Evolutionary conservation across 2,329 filamentous ascomycete species (phyloP).

Genomic region (Apiospora aurea): DNA sequence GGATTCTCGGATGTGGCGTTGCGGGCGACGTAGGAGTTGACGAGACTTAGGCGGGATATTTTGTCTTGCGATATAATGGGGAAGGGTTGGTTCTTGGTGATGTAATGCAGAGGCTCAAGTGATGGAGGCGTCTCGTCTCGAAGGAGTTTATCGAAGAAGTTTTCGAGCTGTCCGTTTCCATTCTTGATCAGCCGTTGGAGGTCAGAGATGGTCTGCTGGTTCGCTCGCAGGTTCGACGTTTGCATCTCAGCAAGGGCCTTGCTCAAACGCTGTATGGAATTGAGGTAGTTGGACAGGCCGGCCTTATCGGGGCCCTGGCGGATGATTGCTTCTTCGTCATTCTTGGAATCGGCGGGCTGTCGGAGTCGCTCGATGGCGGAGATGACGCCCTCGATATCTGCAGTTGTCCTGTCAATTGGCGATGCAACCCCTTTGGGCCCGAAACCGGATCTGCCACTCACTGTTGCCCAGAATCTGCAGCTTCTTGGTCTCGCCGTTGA

Average conservation of each 20-base stretch:
- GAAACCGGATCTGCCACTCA: constrained; percentile 46
- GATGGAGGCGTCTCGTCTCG: constrained; percentile 77
- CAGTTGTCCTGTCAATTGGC: background rate
- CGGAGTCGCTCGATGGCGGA: constrained; percentile 87
- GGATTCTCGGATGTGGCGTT: constrained; percentile 66
- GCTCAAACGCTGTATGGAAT: constrained; percentile 86
- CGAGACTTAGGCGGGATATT: constrained; percentile 76
- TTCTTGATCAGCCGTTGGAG: constrained; percentile 78
- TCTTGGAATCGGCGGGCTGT: constrained; percentile 91
- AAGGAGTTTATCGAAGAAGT: constrained; percentile 80
- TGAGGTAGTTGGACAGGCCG: constrained; percentile 84
- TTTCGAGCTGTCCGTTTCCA: constrained; percentile 84
- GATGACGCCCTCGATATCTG: constrained; percentile 86
- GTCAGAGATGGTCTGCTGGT: constrained; percentile 86
- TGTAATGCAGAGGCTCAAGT: constrained; percentile 88
- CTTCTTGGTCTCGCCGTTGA: constrained; percentile 90
- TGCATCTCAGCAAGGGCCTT: constrained; percentile 85
- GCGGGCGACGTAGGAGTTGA: constrained; percentile 78
- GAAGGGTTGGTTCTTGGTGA: constrained; percentile 88
- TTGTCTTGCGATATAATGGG: constrained; percentile 81
- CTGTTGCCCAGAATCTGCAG: constrained; percentile 87
- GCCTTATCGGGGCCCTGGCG: constrained; percentile 84
- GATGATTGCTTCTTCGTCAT: constrained; percentile 90
- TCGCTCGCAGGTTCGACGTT: constrained; percentile 88
- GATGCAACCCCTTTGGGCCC: background rate